Base-by-base conservation (phyloP, 2,329 filamentous ascomycete species). In the Cryoendolithus antarcticus region DNA sequence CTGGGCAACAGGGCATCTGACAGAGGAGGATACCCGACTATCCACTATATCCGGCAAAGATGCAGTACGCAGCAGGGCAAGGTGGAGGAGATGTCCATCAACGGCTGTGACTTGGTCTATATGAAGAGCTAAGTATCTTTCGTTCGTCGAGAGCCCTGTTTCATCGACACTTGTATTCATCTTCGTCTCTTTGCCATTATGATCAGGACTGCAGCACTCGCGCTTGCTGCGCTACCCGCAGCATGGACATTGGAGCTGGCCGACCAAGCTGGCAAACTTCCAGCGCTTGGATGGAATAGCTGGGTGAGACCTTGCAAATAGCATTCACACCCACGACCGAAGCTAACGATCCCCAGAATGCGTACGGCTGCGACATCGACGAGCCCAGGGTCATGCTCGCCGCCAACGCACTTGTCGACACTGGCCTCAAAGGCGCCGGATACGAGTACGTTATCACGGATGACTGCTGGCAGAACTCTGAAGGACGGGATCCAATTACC, bases 381-480 rank as follows among this genome's bases (percentile, higher is more conserved):
- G 66, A 73, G 48, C 55, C 56, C 2, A 59, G 67, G n/a, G 66
- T 75, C 45, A 44, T 71, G 6, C 57, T 60, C 19, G 63, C 67
- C 0, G 70, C 67, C 1, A 48, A 69, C 31, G 56, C 65, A 28
- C 60, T 75, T 30, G 60, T 73, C 12, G 58, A 65, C 6, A 60
- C 68, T 3, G 72, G 68, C 3, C 61, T 73, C 9, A 64, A 66
- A 35, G 68, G 71, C 31, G 60, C 66, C 3, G 74, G 74, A 2
- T 77, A 77, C 49, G 56, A 67, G 12, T 75, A 77, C 39, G 66
- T 78, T 40, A 73, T 74, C 42, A 68, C 66, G 9, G 75, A 80
- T 54, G 77, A 80, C 51, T 79, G 75, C 58, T 82, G 58, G 60
- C 45, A 64, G 56, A 44, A 63, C 52, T 41, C 69, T 63, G 65